phyloP scores from a whole-genome alignment of 768 basidiomycete species.

The Strobilomyces dryophilus region DNA sequence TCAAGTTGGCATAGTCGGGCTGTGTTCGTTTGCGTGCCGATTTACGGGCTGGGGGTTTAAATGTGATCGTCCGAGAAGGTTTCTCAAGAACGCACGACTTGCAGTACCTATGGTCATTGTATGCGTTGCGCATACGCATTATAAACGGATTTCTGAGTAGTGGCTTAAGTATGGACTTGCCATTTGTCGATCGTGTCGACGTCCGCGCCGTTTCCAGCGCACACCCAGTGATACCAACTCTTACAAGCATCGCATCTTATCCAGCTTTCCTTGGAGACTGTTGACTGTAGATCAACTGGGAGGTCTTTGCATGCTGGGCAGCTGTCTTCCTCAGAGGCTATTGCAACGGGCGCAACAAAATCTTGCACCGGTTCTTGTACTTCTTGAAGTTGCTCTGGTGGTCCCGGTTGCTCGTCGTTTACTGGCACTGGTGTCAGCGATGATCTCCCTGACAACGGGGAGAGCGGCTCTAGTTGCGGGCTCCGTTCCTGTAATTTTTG shows the following conservation, averaged over 20 bases:
- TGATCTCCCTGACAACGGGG: constrained; percentile 29
- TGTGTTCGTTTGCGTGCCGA: constrained; percentile 70
- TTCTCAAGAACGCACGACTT: constrained; percentile 56
- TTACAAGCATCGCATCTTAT: constrained; percentile 79
- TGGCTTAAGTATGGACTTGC: constrained; percentile 37
- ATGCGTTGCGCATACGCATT: constrained; percentile 17
- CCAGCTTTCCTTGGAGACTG: constrained; percentile 69
- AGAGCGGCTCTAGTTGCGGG: constrained; percentile 29
- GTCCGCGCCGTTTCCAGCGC: constrained; percentile 63
- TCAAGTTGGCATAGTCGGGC: constrained; percentile 76
- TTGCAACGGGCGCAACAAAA: not conserved
- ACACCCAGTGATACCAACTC: constrained; percentile 82
- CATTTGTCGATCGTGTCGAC: constrained; percentile 74
- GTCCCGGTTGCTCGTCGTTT: constrained; percentile 13
- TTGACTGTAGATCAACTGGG: constrained; percentile 24
- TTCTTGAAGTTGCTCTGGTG: constrained; percentile 17
- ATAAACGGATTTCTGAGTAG: constrained; percentile 8
- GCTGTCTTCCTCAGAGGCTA: constrained; percentile 26
- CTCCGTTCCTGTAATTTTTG: constrained; percentile 34
- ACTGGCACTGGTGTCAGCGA: constrained; percentile 26
- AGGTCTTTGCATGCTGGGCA: constrained; percentile 53
- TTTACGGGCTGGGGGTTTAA: constrained; percentile 77
- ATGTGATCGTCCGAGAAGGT: constrained; percentile 59
- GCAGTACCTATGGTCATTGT: constrained; percentile 56
- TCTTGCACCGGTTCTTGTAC: constrained; percentile 14